Percentiles rank a stretch among this genome's conserved stretches.
Evolutionary conservation across 164 flowering plant species (phyloP).

Genomic region (Magnolia kwangsiensis): DNA sequence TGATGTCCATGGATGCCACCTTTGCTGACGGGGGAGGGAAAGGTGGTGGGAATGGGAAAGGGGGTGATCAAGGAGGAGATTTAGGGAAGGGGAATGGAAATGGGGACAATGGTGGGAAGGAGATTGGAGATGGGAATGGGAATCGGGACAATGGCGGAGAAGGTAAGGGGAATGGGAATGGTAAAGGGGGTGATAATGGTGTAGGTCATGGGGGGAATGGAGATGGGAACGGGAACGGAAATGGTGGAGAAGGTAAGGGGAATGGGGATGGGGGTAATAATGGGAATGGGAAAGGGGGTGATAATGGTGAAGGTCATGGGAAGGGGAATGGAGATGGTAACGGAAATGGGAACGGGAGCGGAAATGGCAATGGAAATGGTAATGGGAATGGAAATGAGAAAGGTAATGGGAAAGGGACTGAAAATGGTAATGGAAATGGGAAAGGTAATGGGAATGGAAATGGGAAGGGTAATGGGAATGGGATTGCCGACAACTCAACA

Average conservation of each 20-base stretch:
- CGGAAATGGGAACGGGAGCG: not conserved
- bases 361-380: not conserved
- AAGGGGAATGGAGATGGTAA: not conserved
- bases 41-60: slow-evolving; percentile 2
- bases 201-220: not conserved
- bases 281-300: not conserved
- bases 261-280: not conserved
- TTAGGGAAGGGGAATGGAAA: not conserved
- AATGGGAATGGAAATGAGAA: not conserved
- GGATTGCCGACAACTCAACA: slow-evolving; percentile 18
- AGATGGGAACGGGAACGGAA: not conserved
- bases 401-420: not conserved
- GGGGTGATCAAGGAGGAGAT: not conserved
- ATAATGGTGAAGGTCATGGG: too few species aligned
- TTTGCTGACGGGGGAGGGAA: slow-evolving; percentile 6
- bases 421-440: slow-evolving; percentile 2
- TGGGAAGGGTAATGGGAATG: not conserved
- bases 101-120: not conserved
- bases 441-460: slow-evolving; percentile 1
- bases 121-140: not conserved
- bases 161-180: not conserved
- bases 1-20: slow-evolving; percentile 6
- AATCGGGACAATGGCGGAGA: not conserved
- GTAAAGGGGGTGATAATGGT: not conserved
- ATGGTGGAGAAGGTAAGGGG: not conserved